Base-by-base conservation (phyloP, 192 early-diverging fungal genomes). In the Rhizoclosmatium sp. region DNA sequence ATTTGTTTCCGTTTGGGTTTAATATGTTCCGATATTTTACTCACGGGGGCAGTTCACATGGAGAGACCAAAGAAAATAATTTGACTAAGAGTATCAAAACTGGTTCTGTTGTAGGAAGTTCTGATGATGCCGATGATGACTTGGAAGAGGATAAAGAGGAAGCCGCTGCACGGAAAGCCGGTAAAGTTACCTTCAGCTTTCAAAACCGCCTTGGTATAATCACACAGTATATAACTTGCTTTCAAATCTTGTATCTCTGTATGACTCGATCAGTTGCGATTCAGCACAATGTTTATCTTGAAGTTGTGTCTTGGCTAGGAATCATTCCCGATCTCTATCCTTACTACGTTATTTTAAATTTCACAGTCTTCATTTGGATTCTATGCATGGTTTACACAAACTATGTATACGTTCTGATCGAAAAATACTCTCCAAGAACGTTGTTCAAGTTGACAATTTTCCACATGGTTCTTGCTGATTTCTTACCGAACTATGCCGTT, bases 171-270 rank as follows among this genome's bases (percentile, higher is more conserved):
- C 31, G 31, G 31, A 31, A 31, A 31, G 31, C 31, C 31, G 31
- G 31, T 31, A 41, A 69, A 69, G 45, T 69, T 12, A 69, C 39
- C 0, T 69, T 31, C 41, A 69, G 41, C 0, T 12, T 69, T 10
- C 67, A 69, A 47, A 69, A 69, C 45, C 47, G 39, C 7, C 45
- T 69, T 12, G 67, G 67, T 12, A 69, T 69, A 16, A 45, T 69
- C 45, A 69, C 1, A 0, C 67, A 69, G 45, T 69, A 45, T 69
- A 46, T 16, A 12, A 69, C 45, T 39, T 69, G 67, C 41, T 69
- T 69, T 1, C 67, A 69, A 46, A 47, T 69, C 23, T 31, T 69
- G 12, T 69, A 69, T 46, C 67, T 69, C 12, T 69, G 42, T 47
- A 46, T 69, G 67, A 47, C 9, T 46, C 67, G 67, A 16, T 69